Conservation (phyloP, 2,329 filamentous ascomycete species). For the Neonectria magnoliae region DNA sequence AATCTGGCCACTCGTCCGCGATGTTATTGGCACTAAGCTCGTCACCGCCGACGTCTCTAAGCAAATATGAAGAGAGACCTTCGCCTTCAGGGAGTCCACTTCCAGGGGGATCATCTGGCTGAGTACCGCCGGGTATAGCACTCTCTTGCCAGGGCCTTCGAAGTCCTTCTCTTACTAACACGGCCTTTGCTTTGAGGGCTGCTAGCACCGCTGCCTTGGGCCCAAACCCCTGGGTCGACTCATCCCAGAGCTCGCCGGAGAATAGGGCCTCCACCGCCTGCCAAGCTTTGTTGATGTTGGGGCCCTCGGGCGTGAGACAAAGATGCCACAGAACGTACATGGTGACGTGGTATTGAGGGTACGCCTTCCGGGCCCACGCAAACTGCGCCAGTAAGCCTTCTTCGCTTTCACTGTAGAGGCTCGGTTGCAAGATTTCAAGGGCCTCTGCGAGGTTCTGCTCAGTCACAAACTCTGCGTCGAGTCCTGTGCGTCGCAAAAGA, state of each 20-base stretch:
- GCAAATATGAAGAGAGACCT: neutral
- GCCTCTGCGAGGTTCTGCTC: constrained; percentile 44
- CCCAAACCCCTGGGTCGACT: neutral
- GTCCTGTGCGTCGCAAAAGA: constrained; percentile 10
- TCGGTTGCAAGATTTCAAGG: constrained; percentile 43
- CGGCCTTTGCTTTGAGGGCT: constrained; percentile 5
- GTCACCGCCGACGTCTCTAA: neutral
- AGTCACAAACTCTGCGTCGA: constrained; percentile 27
- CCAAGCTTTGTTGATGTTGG: constrained; percentile 48
- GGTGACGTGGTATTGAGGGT: constrained; percentile 49
- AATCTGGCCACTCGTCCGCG: neutral
- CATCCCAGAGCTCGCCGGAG: neutral
- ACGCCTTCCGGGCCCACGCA: constrained; percentile 48
- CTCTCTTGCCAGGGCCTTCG: neutral
- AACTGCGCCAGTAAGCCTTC: constrained; percentile 48
- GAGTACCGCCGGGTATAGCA: neutral
- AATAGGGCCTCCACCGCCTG: neutral
- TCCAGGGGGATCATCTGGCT: no score
- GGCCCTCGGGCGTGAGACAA: constrained; percentile 47
- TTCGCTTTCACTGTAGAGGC: constrained; percentile 19
- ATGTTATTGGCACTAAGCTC: neutral
- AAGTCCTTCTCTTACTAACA: neutral
- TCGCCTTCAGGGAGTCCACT: neutral
- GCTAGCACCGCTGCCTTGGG: neutral
- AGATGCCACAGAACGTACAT: constrained; percentile 53